A percentile compares a stretch with the other conserved stretches of the same genome.
These are phyloP conservation scores for Arbutus unedo DNA, from an alignment of 148 eudicot species.

Conservation along the genomic window DNA sequence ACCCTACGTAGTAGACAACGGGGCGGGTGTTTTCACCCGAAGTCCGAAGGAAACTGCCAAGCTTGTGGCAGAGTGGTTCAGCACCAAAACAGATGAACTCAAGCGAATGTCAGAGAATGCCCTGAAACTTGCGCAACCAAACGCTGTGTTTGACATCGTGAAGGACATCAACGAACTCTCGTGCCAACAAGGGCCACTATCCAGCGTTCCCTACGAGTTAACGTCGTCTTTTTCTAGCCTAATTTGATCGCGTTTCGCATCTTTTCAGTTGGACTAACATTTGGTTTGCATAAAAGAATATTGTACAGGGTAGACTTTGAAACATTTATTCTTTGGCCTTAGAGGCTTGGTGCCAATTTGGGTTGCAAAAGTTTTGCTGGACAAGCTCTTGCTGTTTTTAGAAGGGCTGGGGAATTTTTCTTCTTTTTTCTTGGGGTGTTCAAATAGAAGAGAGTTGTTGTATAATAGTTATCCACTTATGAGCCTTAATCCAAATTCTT, in stretches of 20 bases:
- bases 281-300: slow-evolving; percentile 11
- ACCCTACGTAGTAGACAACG: slow-evolving; percentile 86
- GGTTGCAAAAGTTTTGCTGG: slow-evolving; percentile 6
- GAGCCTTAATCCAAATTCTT: background rate
- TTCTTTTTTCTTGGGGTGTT: background rate
- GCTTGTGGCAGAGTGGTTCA: slow-evolving; percentile 88
- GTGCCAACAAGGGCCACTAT: slow-evolving; percentile 70
- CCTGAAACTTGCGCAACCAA: slow-evolving; percentile 75
- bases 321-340: slow-evolving; percentile 22
- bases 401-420: slow-evolving; percentile 4
- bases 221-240: slow-evolving; percentile 80
- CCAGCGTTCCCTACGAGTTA: slow-evolving; percentile 67
- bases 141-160: slow-evolving; percentile 91
- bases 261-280: slow-evolving; percentile 3
- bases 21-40: slow-evolving; percentile 90
- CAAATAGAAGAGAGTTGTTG: background rate
- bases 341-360: slow-evolving; percentile 3
- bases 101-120: slow-evolving; percentile 81
- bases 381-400: slow-evolving; percentile 13
- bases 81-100: slow-evolving; percentile 62
- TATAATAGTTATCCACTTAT: background rate
- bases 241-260: slow-evolving; percentile 21
- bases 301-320: slow-evolving; percentile 29
- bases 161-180: slow-evolving; percentile 87
- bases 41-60: slow-evolving; percentile 79